phyloP scores from a whole-genome alignment of 352 stramenopile genomes.

The Phytopythium montanum region DNA sequence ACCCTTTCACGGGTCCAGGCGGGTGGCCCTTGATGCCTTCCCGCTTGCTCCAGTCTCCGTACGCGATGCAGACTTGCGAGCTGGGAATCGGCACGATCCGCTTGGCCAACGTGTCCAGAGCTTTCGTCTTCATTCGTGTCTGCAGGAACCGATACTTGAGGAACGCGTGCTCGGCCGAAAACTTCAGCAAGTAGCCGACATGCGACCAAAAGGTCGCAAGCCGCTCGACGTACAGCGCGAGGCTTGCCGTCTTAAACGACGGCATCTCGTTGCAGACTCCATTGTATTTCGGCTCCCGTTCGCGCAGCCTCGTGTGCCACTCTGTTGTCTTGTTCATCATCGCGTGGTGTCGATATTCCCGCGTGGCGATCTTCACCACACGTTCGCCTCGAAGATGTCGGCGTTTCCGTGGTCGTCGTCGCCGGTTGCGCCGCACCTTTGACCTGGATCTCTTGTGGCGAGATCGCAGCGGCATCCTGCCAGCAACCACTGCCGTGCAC shows the following conservation, averaged over 20 bases:
- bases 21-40: slow-evolving; percentile 14
- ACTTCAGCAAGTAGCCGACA: background rate
- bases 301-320: background rate
- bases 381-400: too few relatives aligned
- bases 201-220: background rate
- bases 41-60: background rate
- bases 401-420: too few relatives aligned
- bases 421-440: too few relatives aligned
- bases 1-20: slow-evolving; percentile 10
- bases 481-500: too few relatives aligned
- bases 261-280: background rate
- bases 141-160: background rate
- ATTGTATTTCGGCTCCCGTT: background rate
- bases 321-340: background rate
- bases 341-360: background rate
- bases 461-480: too few relatives aligned
- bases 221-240: background rate
- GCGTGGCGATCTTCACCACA: background rate
- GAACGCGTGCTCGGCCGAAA: background rate
- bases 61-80: background rate
- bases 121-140: background rate
- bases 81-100: background rate
- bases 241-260: background rate
- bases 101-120: background rate
- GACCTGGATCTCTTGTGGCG: too few relatives aligned